Evolutionary conservation across 331 rosid species (phyloP).

Genomic region (Acacia concinna): DNA sequence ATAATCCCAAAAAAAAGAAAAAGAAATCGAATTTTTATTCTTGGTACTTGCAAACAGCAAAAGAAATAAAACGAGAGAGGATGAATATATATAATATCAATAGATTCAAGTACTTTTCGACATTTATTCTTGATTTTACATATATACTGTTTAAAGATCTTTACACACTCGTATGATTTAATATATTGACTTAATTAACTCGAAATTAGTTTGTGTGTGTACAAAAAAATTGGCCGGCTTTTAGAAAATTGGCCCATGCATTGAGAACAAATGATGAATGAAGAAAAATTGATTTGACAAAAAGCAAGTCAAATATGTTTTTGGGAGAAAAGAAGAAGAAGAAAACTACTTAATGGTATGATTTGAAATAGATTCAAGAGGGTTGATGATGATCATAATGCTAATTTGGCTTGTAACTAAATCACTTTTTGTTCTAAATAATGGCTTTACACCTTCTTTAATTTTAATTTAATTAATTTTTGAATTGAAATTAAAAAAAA

Average conservation of each 20-base stretch:
- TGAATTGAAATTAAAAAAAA: background rate
- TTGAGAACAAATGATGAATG: background rate
- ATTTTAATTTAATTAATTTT: background rate
- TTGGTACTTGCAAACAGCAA: background rate
- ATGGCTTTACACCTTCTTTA: background rate
- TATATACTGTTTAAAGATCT: background rate
- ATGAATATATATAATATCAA: background rate
- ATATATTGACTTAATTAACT: background rate
- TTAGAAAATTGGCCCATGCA: background rate
- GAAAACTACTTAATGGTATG: background rate
- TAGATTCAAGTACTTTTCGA: background rate
- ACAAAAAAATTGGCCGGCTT: background rate
- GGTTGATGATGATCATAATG: conserved; percentile 29
- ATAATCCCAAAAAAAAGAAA: too few species aligned
- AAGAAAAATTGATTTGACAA: background rate
- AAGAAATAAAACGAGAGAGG: background rate
- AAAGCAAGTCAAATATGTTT: background rate
- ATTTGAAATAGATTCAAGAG: conserved; percentile 4
- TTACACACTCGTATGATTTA: background rate
- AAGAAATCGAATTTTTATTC: too few species aligned
- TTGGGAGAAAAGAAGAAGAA: background rate
- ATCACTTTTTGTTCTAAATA: conserved; percentile 31
- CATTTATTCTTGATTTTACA: background rate
- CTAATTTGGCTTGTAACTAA: conserved; percentile 41
- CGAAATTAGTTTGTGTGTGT: background rate